Conservation (phyloP, 805 yeast species). For the Barnettozyma botsteinii region DNA sequence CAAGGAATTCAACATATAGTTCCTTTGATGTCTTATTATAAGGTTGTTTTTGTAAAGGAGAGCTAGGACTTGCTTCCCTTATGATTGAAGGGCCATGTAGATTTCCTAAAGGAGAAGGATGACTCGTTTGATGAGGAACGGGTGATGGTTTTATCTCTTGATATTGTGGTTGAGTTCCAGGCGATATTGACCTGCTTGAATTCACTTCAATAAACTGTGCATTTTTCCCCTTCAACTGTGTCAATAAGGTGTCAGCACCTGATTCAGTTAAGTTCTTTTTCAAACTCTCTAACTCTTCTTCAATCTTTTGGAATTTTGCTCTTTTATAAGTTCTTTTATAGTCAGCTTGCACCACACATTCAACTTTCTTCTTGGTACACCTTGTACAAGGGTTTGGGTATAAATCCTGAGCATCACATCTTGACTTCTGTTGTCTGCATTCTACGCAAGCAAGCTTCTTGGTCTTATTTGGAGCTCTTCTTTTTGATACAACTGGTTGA, state of each 20-base stretch:
- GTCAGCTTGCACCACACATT: constrained; percentile 70
- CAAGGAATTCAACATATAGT: constrained; percentile 23
- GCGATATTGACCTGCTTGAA: background rate
- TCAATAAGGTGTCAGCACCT: constrained; percentile 20
- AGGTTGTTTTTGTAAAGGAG: constrained; percentile 5
- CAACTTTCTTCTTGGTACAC: constrained; percentile 63
- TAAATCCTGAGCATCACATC: constrained; percentile 77
- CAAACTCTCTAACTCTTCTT: constrained; percentile 68
- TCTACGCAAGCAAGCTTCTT: constrained; percentile 88
- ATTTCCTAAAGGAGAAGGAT: constrained; percentile 6
- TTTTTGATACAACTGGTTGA: background rate
- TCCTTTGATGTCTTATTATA: constrained; percentile 12
- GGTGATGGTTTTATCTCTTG: constrained; percentile 6
- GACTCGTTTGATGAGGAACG: background rate
- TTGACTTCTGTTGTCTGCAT: constrained; percentile 91
- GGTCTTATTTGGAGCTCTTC: constrained; percentile 1
- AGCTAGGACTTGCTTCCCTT: constrained; percentile 17
- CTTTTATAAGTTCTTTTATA: constrained; percentile 88
- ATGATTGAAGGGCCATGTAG: constrained; percentile 21
- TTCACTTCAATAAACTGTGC: constrained; percentile 12
- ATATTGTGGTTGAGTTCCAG: constrained; percentile 1
- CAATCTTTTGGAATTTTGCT: constrained; percentile 77
- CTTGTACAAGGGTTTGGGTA: constrained; percentile 79
- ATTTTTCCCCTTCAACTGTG: constrained; percentile 18
- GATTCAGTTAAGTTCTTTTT: constrained; percentile 43